Percentiles rank a stretch among this genome's conserved stretches.
These are phyloP conservation scores for Ophiostoma sp. DNA, from an alignment of 2,329 filamentous ascomycete species.

Conservation along the genomic window DNA sequence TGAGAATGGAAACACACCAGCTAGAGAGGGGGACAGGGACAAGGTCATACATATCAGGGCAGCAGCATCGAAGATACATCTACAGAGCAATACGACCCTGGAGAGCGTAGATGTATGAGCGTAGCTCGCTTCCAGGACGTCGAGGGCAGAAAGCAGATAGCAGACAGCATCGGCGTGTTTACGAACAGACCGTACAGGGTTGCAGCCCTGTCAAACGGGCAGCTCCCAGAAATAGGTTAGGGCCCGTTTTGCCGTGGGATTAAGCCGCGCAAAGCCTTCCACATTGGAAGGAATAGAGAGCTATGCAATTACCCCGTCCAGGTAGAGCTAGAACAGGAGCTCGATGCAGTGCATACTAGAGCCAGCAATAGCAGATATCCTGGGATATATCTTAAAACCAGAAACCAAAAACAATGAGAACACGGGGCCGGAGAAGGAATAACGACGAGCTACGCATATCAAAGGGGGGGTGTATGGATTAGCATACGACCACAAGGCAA, in stretches of 20 bases:
- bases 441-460: no score
- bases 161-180: background rate
- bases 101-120: background rate
- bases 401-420: background rate
- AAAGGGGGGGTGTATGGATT: no score
- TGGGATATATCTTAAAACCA: background rate
- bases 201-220: background rate
- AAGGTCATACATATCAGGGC: background rate
- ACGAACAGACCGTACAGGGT: background rate
- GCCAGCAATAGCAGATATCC: background rate
- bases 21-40: background rate
- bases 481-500: no score
- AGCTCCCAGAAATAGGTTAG: slow-evolving; percentile 3
- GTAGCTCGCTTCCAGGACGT: background rate
- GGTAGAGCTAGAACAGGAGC: no score
- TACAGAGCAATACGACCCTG: background rate
- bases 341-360: background rate
- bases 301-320: background rate
- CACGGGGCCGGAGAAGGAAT: no score
- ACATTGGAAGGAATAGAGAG: background rate
- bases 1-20: background rate
- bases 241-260: slow-evolving; percentile 7
- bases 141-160: no score
- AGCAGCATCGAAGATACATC: background rate
- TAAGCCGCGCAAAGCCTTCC: background rate